phyloP scores from a whole-genome alignment of 345 rosid genomes.

The Excoecaria agallocha region DNA sequence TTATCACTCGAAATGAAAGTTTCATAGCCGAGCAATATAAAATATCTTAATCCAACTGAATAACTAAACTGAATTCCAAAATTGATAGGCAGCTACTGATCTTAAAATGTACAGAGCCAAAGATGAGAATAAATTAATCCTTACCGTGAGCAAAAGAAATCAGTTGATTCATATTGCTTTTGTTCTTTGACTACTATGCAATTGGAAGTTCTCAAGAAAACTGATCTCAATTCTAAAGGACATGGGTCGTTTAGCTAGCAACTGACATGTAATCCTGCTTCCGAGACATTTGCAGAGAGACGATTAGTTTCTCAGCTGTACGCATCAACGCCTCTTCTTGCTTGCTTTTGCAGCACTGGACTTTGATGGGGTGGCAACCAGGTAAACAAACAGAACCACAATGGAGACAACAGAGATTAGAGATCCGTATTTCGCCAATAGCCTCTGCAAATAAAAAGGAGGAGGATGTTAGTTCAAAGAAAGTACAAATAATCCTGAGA shows the following conservation, averaged over 20 bases:
- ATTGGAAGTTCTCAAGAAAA: conserved; percentile 7
- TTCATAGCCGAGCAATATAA: too few relatives aligned
- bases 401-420: conserved; percentile 76
- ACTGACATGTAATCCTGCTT: background rate
- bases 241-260: conserved; percentile 1
- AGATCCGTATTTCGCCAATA: conserved; percentile 78
- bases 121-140: background rate
- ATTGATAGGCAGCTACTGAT: conserved; percentile 7
- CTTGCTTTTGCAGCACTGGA: conserved; percentile 56
- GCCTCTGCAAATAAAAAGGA: conserved; percentile 53
- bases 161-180: conserved; percentile 6
- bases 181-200: background rate
- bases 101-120: conserved; percentile 13
- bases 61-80: conserved; percentile 6
- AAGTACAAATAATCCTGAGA: background rate
- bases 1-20: too few relatives aligned
- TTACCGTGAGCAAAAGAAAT: background rate
- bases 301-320: background rate
- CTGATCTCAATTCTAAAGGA: background rate
- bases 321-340: conserved; percentile 79
- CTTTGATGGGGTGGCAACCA: conserved; percentile 66
- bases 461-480: background rate
- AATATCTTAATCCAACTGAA: too few relatives aligned
- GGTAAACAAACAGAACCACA: conserved; percentile 63
- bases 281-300: background rate